These are phyloP conservation scores for Spinacia oleracea DNA, from an alignment of 179 eudicot genomes.

Conservation along the genomic window DNA sequence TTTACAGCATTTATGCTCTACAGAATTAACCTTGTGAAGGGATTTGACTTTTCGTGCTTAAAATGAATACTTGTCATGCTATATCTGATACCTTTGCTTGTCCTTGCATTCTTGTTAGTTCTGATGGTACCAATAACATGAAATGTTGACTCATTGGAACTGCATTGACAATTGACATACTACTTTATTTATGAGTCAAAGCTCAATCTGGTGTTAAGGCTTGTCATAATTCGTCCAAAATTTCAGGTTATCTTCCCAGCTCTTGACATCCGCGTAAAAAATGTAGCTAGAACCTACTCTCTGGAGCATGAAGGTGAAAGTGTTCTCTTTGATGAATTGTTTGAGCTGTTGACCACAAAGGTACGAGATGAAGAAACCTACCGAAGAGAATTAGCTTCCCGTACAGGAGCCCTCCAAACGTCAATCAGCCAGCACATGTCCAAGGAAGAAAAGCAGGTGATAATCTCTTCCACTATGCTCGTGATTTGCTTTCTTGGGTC, in stretches of 20 bases:
- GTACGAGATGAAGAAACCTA: constrained; percentile 70
- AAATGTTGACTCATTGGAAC: not conserved
- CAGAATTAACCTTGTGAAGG: not conserved
- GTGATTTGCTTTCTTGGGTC: not conserved
- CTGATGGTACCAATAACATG: not conserved
- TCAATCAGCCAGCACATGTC: constrained; percentile 97
- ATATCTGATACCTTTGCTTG: not conserved
- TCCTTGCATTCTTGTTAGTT: not conserved
- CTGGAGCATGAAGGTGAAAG: constrained; percentile 98
- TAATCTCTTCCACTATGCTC: constrained; percentile 4
- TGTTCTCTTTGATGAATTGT: constrained; percentile 86
- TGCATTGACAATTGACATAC: not conserved
- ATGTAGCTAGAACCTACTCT: constrained; percentile 93
- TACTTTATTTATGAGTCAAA: not conserved
- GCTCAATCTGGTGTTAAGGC: constrained; percentile 11
- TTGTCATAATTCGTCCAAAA: constrained; percentile 1
- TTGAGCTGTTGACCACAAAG: constrained; percentile 60
- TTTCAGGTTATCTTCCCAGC: constrained; percentile 94
- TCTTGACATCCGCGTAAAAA: constrained; percentile 93
- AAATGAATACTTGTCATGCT: not conserved
- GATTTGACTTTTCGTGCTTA: not conserved
- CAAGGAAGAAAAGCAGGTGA: constrained; percentile 95
- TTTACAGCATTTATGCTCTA: not conserved
- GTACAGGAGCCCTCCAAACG: constrained; percentile 91
- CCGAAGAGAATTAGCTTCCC: constrained; percentile 88